phyloP scores from a whole-genome alignment of 1,284 basidiomycete genomes.

The Psilocybe mexicana region DNA sequence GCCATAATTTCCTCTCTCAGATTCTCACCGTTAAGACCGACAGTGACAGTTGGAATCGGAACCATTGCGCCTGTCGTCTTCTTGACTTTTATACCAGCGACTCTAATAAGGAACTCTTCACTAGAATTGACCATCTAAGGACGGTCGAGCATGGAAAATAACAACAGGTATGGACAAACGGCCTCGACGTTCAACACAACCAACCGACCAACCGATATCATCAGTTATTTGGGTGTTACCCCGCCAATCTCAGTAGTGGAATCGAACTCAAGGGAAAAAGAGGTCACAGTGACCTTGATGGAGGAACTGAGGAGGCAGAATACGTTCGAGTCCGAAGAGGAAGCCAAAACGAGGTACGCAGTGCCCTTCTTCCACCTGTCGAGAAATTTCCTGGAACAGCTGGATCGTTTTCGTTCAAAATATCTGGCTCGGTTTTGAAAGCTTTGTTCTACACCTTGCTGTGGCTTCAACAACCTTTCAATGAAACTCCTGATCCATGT shows the following conservation, averaged over 20 bases:
- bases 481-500: neutral
- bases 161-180: slow-evolving; percentile 17
- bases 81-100: neutral
- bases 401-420: neutral
- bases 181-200: slow-evolving; percentile 4
- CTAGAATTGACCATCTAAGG: neutral
- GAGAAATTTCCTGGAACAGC: neutral
- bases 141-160: slow-evolving; percentile 17
- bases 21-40: slow-evolving; percentile 4
- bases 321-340: slow-evolving; percentile 90
- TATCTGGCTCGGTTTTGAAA: neutral
- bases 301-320: slow-evolving; percentile 86
- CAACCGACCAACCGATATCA: slow-evolving; percentile 7
- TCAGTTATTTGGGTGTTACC: slow-evolving; percentile 78
- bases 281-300: slow-evolving; percentile 86
- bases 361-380: neutral
- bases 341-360: slow-evolving; percentile 84
- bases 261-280: slow-evolving; percentile 72
- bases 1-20: slow-evolving; percentile 8
- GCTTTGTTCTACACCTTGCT: neutral
- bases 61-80: slow-evolving; percentile 10
- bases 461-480: neutral
- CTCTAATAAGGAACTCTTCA: neutral
- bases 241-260: slow-evolving; percentile 88
- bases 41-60: slow-evolving; percentile 13